Conservation (phyloP, 2,329 filamentous ascomycete genomes). For the Epichloe bromicola region DNA sequence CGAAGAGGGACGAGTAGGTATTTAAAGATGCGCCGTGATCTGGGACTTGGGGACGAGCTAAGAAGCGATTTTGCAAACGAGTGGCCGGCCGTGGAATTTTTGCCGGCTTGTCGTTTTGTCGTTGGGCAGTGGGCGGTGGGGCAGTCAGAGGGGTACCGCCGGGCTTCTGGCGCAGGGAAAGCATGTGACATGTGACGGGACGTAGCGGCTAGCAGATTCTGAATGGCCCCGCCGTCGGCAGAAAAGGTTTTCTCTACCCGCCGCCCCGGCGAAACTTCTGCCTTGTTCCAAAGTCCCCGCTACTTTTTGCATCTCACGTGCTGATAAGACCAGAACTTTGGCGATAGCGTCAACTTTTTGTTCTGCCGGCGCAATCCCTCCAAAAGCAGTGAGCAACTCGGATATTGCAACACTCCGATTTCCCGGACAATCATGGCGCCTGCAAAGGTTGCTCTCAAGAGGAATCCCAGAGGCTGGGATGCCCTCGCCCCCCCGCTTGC, state of each 20-base stretch:
- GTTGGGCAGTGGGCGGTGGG: not conserved
- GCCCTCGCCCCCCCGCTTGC: conserved; percentile 25
- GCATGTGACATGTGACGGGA: too few species aligned
- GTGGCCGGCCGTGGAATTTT: conserved; percentile 3
- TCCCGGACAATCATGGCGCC: conserved; percentile 17
- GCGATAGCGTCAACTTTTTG: conserved; percentile 7
- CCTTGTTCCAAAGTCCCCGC: not conserved
- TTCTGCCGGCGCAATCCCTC: not conserved
- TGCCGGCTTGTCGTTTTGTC: conserved; percentile 2
- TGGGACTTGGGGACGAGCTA: not conserved
- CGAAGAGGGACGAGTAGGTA: not conserved
- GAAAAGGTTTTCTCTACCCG: too few species aligned
- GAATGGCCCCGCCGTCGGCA: too few species aligned
- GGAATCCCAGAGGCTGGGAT: conserved; percentile 35
- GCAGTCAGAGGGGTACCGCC: too few species aligned
- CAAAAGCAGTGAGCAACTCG: too few species aligned
- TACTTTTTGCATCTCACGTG: conserved; percentile 12
- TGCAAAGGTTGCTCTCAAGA: conserved; percentile 23
- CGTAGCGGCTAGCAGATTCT: too few species aligned
- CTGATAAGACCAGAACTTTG: conserved; percentile 19
- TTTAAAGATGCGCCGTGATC: conserved; percentile 4
- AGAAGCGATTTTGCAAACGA: not conserved
- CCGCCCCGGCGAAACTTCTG: too few species aligned
- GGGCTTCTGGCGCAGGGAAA: too few species aligned
- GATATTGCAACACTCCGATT: not conserved